Evolutionary conservation across 345 rosid species (phyloP).

Genomic region (Lepidium africanum): DNA sequence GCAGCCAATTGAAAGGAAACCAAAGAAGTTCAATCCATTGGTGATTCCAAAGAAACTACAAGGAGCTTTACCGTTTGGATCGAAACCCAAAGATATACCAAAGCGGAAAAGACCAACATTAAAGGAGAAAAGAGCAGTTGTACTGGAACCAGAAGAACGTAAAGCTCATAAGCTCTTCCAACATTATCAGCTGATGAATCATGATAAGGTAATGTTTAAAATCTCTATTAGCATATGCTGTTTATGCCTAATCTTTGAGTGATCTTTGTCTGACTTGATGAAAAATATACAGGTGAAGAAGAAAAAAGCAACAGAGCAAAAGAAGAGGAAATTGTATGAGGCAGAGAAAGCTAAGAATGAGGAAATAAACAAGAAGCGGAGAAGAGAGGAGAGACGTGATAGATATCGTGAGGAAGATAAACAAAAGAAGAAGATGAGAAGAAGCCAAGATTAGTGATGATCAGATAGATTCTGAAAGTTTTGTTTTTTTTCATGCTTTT

Average conservation of each 20-base stretch:
- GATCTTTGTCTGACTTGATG: background rate
- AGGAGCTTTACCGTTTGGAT: constrained; percentile 59
- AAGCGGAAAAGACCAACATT: constrained; percentile 39
- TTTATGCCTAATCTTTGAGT: background rate
- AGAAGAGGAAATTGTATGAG: constrained; percentile 48
- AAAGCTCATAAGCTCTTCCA: constrained; percentile 49
- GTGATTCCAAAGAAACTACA: constrained; percentile 68
- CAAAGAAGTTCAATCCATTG: constrained; percentile 66
- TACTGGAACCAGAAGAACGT: constrained; percentile 63
- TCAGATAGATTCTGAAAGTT: background rate
- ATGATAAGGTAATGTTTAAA: constrained; percentile 44
- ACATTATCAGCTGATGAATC: constrained; percentile 47
- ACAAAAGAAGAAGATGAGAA: constrained; percentile 40
- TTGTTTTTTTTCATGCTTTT: background rate
- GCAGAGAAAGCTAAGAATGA: constrained; percentile 70
- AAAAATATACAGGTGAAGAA: constrained; percentile 48
- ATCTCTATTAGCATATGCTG: background rate
- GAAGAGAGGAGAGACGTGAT: constrained; percentile 71
- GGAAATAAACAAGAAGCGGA: constrained; percentile 52
- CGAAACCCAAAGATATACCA: constrained; percentile 75
- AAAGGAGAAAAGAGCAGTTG: constrained; percentile 65
- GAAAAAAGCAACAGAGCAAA: constrained; percentile 47
- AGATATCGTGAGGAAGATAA: constrained; percentile 67
- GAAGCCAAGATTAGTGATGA: background rate
- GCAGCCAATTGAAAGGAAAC: constrained; percentile 75